Conservation (phyloP, 2,329 filamentous ascomycete genomes). For the Chalaropsis thielavioides region DNA sequence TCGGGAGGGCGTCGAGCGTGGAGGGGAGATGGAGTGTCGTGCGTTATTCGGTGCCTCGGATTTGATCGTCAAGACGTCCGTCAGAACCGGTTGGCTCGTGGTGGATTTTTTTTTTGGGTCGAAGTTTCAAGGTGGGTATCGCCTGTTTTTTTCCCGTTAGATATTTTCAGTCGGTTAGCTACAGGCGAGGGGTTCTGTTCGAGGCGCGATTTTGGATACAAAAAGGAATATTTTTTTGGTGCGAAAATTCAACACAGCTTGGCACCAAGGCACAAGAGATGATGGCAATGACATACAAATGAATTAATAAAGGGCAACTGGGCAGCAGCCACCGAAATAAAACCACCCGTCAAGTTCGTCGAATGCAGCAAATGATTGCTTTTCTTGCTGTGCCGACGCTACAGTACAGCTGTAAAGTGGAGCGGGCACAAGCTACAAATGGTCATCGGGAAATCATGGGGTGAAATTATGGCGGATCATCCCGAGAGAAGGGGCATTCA, state of each 20-base stretch:
- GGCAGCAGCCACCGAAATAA: no score
- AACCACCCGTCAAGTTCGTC: no score
- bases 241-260: no score
- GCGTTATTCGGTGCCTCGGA: not conserved
- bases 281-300: not conserved
- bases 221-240: not conserved
- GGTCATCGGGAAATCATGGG: conserved; percentile 13
- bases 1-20: not conserved
- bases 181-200: not conserved
- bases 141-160: not conserved
- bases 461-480: conserved; percentile 10
- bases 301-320: no score
- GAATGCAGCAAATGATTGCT: no score
- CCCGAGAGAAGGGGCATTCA: not conserved
- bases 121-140: not conserved
- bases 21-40: not conserved
- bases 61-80: conserved; percentile 3
- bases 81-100: not conserved
- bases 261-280: no score
- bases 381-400: not conserved
- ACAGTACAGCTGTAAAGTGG: conserved; percentile 3
- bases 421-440: not conserved
- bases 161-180: not conserved
- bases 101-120: conserved; percentile 8
- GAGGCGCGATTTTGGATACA: not conserved